Base-by-base conservation (phyloP, 768 basidiomycete species). In the Xanthoconium purpureum region DNA sequence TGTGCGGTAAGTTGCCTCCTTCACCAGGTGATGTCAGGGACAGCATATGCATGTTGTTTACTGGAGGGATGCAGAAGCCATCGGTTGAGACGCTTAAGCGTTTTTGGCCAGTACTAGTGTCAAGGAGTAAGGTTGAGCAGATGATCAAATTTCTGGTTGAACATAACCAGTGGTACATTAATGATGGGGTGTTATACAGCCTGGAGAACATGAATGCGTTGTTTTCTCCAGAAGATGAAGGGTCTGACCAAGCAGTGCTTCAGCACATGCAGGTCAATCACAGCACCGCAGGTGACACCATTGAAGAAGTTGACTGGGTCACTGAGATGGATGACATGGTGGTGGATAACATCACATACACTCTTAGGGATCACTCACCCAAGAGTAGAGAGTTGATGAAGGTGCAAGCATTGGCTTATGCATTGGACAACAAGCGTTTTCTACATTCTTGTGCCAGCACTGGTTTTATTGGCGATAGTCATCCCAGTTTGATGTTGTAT, bases 31-130 rank as follows among this genome's bases (percentile, higher is more conserved):
- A 46, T 9, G n/a, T 46, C 2, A 6, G 45, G 0, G 32, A 46
- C n/a, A 33, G 30, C 0, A 9, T 46, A 0, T 46, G 32, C n/a
- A n/a, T 46, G 0, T 5, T 46, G 1, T 46, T 46, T 13, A 17
- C 45, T 1, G 15, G 45, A 0, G 30, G 7, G 5, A 1, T 7
- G 2, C 8, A 11, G 1, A 5, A 0, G 6, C 30, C 45, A 0
- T 4, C 30, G 0, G 17, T 10, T 0, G 45, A 46, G 13, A 32
- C 11, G 0, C 12, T 46, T 5, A 32, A 18, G n/a, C 29, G 13
- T 5, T 42, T 42, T 20, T 9, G 40, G 7, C 40, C 40, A 24
- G 18, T 42, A 2, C 18, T 42, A 9, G 40, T 42, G 10, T 11
- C 9, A 7, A 42, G 24, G 20, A 6, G 40, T 8, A 42, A 13